Evolutionary conservation across 805 yeast species (phyloP), one percentile per base, ranked within the genome.

Genomic region (Candida khao-thaluensis): DNA sequence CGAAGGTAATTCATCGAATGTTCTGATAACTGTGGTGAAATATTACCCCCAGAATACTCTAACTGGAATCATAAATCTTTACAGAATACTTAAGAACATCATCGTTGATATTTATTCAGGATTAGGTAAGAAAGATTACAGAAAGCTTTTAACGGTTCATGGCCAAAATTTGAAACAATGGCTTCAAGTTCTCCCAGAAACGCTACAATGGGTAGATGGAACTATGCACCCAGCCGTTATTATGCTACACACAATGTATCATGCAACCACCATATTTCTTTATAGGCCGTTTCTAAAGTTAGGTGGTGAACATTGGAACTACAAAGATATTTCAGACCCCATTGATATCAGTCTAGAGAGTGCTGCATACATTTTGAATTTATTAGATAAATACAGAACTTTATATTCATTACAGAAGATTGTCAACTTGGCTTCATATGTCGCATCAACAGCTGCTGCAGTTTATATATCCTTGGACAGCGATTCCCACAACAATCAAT

Each of bases 241-340:
- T 3, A 40, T 43, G 44, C 16, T 43, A n/a, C 46, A 43, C 31
- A 35, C 43, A 4, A 43, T 43, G 46, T 43, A 39, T 18, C 26
- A 43, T 25, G 31, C 46, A 2, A 29, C 41, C 15, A 30, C 38
- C 9, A 43, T 43, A 35, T 43, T 43, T 17, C 30, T 43, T 21
- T 43, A 32, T 30, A 32, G 47, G 17, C 47, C 47, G 9, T 43
- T 33, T 22, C 24, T 43, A 21, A 40, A 40, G 18, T 23, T 43
- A 8, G 43, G 43, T 12, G 42, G 38, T 17, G 17, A 28, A 18
- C 11, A 30, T 28, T 31, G 35, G 43, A 39, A 33, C 7, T 21
- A 35, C 12, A 9, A 30, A 11, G 20, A 21, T 6, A 39, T 43
- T 16, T 37, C 41, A 2, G 44, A 41, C 18, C 46, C 46, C 7